These are phyloP conservation scores for Neophaeococcomyces mojaviensis DNA, from an alignment of 2,329 filamentous ascomycete species.

Conservation along the genomic window DNA sequence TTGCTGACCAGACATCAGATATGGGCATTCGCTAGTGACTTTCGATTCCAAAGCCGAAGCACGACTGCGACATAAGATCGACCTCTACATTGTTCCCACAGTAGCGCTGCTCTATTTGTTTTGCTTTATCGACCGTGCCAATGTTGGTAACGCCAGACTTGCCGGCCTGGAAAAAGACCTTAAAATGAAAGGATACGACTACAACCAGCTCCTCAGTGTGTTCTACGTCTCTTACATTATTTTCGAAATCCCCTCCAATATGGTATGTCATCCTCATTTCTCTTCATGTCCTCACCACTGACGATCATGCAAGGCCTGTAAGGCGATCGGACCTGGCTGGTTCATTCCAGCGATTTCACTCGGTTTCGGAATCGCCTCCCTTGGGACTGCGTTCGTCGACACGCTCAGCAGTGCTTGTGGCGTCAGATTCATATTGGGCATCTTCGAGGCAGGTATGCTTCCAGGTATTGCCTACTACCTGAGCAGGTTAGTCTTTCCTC, in stretches of 20 bases:
- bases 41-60: no score
- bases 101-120: no score
- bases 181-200: slow-evolving; percentile 54
- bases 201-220: slow-evolving; percentile 59
- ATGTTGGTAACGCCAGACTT: slow-evolving; percentile 51
- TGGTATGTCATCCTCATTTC: slow-evolving; percentile 26
- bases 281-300: no score
- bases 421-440: slow-evolving; percentile 59
- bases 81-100: no score
- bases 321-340: slow-evolving; percentile 64
- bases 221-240: slow-evolving; percentile 70
- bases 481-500: not conserved
- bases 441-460: slow-evolving; percentile 60
- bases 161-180: slow-evolving; percentile 60
- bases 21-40: slow-evolving; percentile 42
- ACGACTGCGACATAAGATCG: no score
- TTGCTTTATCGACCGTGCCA: no score
- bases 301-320: slow-evolving; percentile 43
- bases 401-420: slow-evolving; percentile 46
- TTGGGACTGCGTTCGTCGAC: slow-evolving; percentile 59
- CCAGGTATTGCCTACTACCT: slow-evolving; percentile 66
- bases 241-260: slow-evolving; percentile 62
- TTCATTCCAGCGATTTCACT: slow-evolving; percentile 58
- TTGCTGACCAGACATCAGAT: slow-evolving; percentile 26
- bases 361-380: slow-evolving; percentile 55